A percentile compares a stretch with the other conserved stretches of the same genome.
These are phyloP conservation scores for Coniella lustricola DNA, from an alignment of 2,329 filamentous ascomycete genomes.

Conservation along the genomic window DNA sequence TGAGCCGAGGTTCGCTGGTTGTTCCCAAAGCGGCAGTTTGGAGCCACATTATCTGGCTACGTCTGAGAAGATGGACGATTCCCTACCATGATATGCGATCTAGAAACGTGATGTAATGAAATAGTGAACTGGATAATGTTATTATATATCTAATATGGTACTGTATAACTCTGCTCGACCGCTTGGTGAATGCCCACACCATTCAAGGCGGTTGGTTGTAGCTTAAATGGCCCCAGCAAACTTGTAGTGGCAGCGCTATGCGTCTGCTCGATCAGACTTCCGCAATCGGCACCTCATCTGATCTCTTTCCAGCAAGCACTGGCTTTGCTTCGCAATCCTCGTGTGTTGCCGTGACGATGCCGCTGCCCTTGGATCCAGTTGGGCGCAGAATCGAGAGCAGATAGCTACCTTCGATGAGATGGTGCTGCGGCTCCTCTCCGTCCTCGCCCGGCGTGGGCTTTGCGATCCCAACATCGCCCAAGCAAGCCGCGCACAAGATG, in stretches of 20 bases:
- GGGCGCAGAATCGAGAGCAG: slow-evolving; percentile 2
- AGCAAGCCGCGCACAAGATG: slow-evolving; percentile 21
- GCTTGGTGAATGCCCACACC: too few species aligned
- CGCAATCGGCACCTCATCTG: not conserved
- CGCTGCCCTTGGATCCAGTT: not conserved
- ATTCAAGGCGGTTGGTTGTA: too few species aligned
- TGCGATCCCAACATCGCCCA: slow-evolving; percentile 28
- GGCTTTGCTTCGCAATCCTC: not conserved
- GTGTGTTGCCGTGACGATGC: not conserved
- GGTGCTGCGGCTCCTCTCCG: slow-evolving; percentile 4
- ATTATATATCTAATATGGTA: too few species aligned
- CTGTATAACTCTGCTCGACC: too few species aligned
- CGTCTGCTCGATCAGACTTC: not conserved
- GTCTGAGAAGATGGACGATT: too few species aligned
- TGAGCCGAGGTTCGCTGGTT: slow-evolving; percentile 14
- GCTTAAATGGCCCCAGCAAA: too few species aligned
- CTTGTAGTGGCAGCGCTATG: not conserved
- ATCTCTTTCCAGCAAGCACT: not conserved
- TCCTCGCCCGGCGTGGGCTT: slow-evolving; percentile 12
- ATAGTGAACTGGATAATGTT: too few species aligned
- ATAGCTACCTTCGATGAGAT: slow-evolving; percentile 4
- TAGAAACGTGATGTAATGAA: too few species aligned
- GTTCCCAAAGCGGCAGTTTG: too few species aligned
- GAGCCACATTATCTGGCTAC: too few species aligned
- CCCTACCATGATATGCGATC: too few species aligned